phyloP scores from a whole-genome alignment of 2,329 filamentous ascomycete genomes.

The Sporothrix mexicana region DNA sequence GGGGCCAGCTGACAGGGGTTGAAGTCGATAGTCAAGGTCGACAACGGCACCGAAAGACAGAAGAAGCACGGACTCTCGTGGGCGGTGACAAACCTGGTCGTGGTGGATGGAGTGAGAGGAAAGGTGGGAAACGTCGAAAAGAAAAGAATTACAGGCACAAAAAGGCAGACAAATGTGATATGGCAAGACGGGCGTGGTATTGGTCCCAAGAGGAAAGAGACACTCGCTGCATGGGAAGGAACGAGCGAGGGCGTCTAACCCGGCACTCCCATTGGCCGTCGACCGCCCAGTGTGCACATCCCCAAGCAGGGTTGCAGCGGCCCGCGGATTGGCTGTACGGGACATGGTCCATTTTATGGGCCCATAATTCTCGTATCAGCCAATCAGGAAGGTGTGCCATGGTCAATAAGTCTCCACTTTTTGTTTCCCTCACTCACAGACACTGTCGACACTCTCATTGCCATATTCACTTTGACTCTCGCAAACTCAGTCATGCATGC shows the following conservation, averaged over 20 bases:
- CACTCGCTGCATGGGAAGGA: conserved; percentile 5
- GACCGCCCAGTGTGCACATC: neutral
- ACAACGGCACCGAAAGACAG: neutral
- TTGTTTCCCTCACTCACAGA: neutral
- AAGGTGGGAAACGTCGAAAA: too few relatives aligned
- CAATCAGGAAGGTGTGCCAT: neutral
- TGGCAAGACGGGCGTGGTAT: neutral
- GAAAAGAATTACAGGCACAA: too few relatives aligned
- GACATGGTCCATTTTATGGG: neutral
- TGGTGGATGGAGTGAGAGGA: neutral
- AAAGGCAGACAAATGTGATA: conserved; percentile 7
- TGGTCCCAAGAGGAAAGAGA: conserved; percentile 12
- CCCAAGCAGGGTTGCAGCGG: conserved; percentile 22
- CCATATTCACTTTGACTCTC: neutral
- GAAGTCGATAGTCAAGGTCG: neutral
- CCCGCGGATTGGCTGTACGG: conserved; percentile 28
- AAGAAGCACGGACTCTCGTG: neutral
- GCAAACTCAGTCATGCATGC: conserved; percentile 8
- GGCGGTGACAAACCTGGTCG: neutral
- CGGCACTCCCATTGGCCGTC: conserved; percentile 34
- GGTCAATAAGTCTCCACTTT: neutral
- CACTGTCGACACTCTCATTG: neutral
- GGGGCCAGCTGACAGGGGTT: conserved; percentile 28
- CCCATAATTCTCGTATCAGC: neutral
- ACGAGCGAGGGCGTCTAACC: conserved; percentile 32